Conservation (phyloP, 1,284 basidiomycete genomes). For the Rhodotorula sp. region DNA sequence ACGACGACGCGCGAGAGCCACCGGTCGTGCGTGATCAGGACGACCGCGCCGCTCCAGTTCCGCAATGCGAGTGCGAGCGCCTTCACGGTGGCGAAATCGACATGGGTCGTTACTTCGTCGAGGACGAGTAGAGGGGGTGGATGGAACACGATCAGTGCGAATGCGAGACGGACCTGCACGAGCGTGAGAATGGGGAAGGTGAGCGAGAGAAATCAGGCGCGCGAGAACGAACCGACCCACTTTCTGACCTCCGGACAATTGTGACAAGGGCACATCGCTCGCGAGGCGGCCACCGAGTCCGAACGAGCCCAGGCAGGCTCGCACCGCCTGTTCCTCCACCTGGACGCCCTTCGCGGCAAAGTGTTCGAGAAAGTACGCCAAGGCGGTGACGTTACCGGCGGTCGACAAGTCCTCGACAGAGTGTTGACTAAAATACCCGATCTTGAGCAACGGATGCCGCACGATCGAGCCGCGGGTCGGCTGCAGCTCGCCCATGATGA, state of each 20-base stretch:
- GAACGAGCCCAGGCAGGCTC: conserved; percentile 56
- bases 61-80: conserved; percentile 61
- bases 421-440: conserved; percentile 56
- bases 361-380: conserved; percentile 52
- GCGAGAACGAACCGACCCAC: conserved; percentile 21
- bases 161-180: conserved; percentile 54
- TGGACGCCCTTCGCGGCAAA: conserved; percentile 46
- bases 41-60: conserved; percentile 60
- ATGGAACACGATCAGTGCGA: conserved; percentile 56
- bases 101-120: conserved; percentile 69
- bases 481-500: conserved; percentile 58
- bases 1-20: conserved; percentile 52
- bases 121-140: conserved; percentile 60
- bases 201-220: neutral
- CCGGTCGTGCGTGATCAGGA: conserved; percentile 70
- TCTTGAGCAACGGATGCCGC: conserved; percentile 60
- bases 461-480: conserved; percentile 60
- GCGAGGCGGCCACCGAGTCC: conserved; percentile 57
- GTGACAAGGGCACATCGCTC: conserved; percentile 54
- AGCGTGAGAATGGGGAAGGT: neutral
- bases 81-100: conserved; percentile 65
- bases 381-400: conserved; percentile 46
- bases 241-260: conserved; percentile 64
- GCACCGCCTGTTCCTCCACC: conserved; percentile 54
- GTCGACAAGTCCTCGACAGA: conserved; percentile 52